Base-by-base conservation (phyloP, 2,329 filamentous ascomycete genomes). In the Fusarium secorum region DNA sequence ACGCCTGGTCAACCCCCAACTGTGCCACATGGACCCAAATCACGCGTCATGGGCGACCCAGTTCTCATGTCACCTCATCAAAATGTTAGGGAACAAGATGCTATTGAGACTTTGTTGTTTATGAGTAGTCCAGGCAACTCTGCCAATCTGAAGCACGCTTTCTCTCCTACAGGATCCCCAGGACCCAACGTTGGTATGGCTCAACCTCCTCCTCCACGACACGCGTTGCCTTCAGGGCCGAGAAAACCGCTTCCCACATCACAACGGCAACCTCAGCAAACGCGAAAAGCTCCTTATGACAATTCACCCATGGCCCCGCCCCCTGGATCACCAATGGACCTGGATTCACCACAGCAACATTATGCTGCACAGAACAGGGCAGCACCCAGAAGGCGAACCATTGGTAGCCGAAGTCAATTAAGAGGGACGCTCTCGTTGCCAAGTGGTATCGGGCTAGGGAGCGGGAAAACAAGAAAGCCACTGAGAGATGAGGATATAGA, bases 61-160 rank as follows among this genome's bases (percentile, higher is more conserved):
- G 87, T 90, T 20, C 81, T 92, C 8, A 89, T 90, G 66, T 92
- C 91, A 33, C 90, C 90, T 2, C 79, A 80, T 61, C 90, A 76
- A 53, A 73, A 90, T 60, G 90, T 93, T 69, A 88, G 92, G 55
- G 93, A 96, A 77, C 92, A 94, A 76, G 93, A 95, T 75, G 93
- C 93, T 10, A 89, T 95, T 49, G 93, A 95, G 77, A 91, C 92
- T 1, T 81, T 96, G 28, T 83, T 95, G 30, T 94, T 95, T 76
- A 92, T 96, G 89, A 94, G 92, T 75, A 93, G 91, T 68, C 92
- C 92, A 0, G 90, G 90, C 20, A 92, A 93, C 78, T 91, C 91
- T 46, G 84, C 87, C 44, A 89, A 88, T 66, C 80, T 90, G 73
- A 88, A 88, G 68, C 87, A 87, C 65, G 77, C 80, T 14, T 89